Percentiles rank a stretch among this genome's conserved stretches.
These are phyloP conservation scores for Zopfia rhizophila DNA, from an alignment of 2,329 filamentous ascomycete species.

Conservation along the genomic window DNA sequence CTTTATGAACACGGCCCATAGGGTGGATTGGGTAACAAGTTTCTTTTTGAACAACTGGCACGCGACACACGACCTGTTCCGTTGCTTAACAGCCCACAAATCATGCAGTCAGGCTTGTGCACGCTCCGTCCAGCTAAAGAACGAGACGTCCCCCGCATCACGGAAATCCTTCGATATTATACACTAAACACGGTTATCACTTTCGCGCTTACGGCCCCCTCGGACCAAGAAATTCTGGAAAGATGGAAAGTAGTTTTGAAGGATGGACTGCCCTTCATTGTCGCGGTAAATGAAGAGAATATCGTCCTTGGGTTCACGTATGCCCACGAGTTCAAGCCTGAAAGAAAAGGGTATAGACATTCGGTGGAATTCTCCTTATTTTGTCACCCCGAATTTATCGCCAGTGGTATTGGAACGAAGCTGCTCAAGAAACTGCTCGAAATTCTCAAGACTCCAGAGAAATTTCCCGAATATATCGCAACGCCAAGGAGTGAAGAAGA, in stretches of 20 bases:
- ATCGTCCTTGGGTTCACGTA: slow-evolving; percentile 49
- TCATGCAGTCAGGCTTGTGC: slow-evolving; percentile 38
- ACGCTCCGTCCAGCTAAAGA: slow-evolving; percentile 48
- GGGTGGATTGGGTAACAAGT: too few species aligned
- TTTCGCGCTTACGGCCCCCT: slow-evolving; percentile 43
- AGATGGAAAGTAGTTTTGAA: slow-evolving; percentile 37
- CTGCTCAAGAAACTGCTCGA: slow-evolving; percentile 44
- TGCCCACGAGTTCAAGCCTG: slow-evolving; percentile 47
- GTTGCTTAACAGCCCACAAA: slow-evolving; percentile 25
- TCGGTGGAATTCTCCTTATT: slow-evolving; percentile 55
- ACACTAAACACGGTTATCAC: slow-evolving; percentile 51
- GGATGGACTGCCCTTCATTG: slow-evolving; percentile 50
- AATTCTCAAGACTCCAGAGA: slow-evolving; percentile 30
- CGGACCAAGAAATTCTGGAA: slow-evolving; percentile 36
- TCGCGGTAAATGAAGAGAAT: slow-evolving; percentile 40
- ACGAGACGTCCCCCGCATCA: slow-evolving; percentile 48
- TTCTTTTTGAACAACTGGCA: slow-evolving; percentile 42
- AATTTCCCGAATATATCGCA: slow-evolving; percentile 23
- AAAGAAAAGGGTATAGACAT: slow-evolving; percentile 50
- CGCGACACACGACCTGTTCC: slow-evolving; percentile 35
- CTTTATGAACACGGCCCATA: too few species aligned
- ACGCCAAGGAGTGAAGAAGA: slow-evolving; percentile 24
- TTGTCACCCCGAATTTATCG: slow-evolving; percentile 47
- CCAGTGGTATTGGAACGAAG: slow-evolving; percentile 43
- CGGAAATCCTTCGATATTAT: slow-evolving; percentile 51